These are phyloP conservation scores for Alnus glutinosa DNA, from an alignment of 306 rosid genomes.

Conservation along the genomic window DNA sequence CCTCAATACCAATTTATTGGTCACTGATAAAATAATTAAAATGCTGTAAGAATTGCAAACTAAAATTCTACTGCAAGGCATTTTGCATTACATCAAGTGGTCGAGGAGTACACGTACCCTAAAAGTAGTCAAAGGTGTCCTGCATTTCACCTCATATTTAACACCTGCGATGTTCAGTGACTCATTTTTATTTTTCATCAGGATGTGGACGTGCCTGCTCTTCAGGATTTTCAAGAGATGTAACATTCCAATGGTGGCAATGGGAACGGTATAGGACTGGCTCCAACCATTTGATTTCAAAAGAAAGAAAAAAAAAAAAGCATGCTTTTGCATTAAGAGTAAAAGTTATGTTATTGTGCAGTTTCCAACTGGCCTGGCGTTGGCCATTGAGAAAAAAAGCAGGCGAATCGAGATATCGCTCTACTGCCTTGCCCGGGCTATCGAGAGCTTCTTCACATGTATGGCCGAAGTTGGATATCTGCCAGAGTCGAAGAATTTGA, in stretches of 20 bases:
- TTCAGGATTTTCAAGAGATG: slow-evolving; percentile 67
- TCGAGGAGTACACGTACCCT: not conserved
- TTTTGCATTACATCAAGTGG: not conserved
- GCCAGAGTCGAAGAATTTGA: slow-evolving; percentile 61
- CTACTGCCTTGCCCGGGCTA: slow-evolving; percentile 85
- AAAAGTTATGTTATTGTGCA: slow-evolving; percentile 32
- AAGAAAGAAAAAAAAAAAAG: not conserved
- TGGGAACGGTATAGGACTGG: slow-evolving; percentile 67
- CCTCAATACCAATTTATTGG: not conserved
- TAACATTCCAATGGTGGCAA: slow-evolving; percentile 79
- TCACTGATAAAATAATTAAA: not conserved
- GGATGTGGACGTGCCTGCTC: slow-evolving; percentile 93
- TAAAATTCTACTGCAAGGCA: not conserved
- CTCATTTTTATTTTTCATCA: slow-evolving; percentile 34
- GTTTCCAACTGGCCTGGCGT: slow-evolving; percentile 81
- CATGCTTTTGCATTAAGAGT: not conserved
- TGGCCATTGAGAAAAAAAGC: slow-evolving; percentile 82
- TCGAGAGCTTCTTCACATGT: slow-evolving; percentile 92
- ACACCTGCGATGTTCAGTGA: slow-evolving; percentile 9
- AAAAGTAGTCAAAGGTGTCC: too few species aligned
- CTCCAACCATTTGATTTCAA: not conserved
- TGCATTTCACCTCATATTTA: not conserved
- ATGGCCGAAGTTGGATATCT: slow-evolving; percentile 72
- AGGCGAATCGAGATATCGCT: slow-evolving; percentile 87
- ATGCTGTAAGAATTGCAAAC: not conserved